A percentile compares a stretch with the other conserved stretches of the same genome.
phyloP scores from a whole-genome alignment of 2,329 filamentous ascomycete species.

The Tympanopsis confertula region DNA sequence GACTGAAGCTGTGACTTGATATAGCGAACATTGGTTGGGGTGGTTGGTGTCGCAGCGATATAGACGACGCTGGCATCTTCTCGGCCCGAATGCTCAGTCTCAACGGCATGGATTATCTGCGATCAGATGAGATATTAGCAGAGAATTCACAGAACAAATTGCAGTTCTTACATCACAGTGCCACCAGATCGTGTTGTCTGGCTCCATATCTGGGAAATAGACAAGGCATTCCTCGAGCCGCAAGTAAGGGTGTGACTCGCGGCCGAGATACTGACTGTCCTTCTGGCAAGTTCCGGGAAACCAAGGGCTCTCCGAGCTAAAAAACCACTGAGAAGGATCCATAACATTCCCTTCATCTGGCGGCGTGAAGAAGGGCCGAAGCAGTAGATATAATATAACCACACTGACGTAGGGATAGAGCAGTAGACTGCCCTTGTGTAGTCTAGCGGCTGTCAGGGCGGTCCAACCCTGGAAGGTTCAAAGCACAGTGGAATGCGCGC shows the following conservation, averaged over 20 bases:
- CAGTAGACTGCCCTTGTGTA: conserved; percentile 22
- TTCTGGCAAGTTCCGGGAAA: conserved; percentile 19
- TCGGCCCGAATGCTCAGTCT: conserved; percentile 20
- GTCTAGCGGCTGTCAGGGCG: conserved; percentile 20
- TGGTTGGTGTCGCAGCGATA: conserved; percentile 22
- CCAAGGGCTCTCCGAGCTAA: conserved; percentile 12
- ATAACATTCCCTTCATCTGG: conserved; percentile 14
- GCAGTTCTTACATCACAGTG: conserved; percentile 20
- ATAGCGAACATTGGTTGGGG: conserved; percentile 8
- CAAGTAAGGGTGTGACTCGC: conserved; percentile 18
- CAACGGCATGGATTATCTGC: conserved; percentile 24
- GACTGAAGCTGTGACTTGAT: no score
- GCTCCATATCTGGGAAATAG: conserved; percentile 16
- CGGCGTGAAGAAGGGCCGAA: conserved; percentile 27
- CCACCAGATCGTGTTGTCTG: conserved; percentile 26
- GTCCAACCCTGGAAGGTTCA: conserved; percentile 29
- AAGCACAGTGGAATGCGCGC: conserved; percentile 22
- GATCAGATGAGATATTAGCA: background rate
- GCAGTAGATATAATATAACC: conserved; percentile 23
- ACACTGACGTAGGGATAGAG: conserved; percentile 23
- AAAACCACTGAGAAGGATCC: conserved; percentile 15
- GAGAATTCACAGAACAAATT: background rate
- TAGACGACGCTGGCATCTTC: conserved; percentile 19
- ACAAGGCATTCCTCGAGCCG: conserved; percentile 18
- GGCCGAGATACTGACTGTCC: conserved; percentile 15